Evolutionary conservation across 495 filamentous ascomycete species (phyloP).

Genomic region (Staphylotrichum tortipilum): DNA sequence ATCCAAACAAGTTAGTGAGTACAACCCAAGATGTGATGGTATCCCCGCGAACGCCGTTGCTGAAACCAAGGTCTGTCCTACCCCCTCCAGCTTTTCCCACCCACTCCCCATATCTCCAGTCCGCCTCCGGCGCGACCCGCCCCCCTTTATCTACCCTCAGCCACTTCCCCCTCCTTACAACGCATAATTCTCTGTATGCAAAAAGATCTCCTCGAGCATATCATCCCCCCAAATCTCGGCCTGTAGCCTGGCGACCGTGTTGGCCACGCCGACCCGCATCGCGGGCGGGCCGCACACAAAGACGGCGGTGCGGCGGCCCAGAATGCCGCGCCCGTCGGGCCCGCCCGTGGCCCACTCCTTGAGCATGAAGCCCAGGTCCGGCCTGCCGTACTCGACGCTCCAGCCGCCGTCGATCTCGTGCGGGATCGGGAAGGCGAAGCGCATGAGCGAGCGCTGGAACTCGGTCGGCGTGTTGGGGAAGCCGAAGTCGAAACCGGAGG

Average conservation of each 20-base stretch:
- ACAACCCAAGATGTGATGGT: not conserved
- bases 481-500: conserved; percentile 60
- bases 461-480: conserved; percentile 68
- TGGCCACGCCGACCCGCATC: conserved; percentile 81
- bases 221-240: conserved; percentile 68
- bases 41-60: not conserved
- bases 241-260: conserved; percentile 75
- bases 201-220: conserved; percentile 77
- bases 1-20: not conserved
- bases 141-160: not conserved
- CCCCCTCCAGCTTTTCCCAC: too few relatives aligned
- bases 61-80: too few relatives aligned
- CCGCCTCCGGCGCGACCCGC: not conserved
- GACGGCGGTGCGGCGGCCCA: conserved; percentile 78
- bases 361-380: conserved; percentile 76
- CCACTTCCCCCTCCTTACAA: conserved; percentile 35
- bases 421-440: conserved; percentile 67
- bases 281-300: conserved; percentile 85
- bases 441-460: conserved; percentile 74
- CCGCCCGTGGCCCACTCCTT: conserved; percentile 61
- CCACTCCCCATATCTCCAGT: too few relatives aligned
- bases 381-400: conserved; percentile 88
- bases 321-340: conserved; percentile 49
- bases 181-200: conserved; percentile 94
- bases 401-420: conserved; percentile 69